Evolutionary conservation across 2,329 filamentous ascomycete genomes (phyloP), one percentile per base, ranked within the genome.

Genomic region (Ceratocystis destructans): DNA sequence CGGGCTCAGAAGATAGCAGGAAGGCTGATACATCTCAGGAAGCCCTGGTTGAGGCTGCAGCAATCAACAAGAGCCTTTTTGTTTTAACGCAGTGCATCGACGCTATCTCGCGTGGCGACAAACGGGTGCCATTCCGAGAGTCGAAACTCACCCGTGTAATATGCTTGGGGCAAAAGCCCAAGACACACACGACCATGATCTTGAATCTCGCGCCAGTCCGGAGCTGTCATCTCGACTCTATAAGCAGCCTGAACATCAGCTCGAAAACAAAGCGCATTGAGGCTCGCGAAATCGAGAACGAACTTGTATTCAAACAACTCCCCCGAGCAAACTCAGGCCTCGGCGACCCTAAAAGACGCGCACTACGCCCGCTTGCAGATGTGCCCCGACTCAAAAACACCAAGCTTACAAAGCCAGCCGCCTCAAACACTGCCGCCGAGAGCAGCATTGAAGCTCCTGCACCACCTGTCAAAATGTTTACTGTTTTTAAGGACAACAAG

Each of bases 131-230:
- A 0, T 97, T 96, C 74, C 83, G 93, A 66, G 93, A 96, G 74
- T 94, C 89, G 65, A 96, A 97, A 79, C 96, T 97, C 93, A 97
- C 94, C 0, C 84, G 93, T 61, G 96, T 97, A 66, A 77, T 97
- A 31, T 93, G 89, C 0, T 77, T 97, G 7, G 93, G 93, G 2
- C 93, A 96, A 77, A 96, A 97, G 77, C 8, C 41, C 8, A 90
- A 96, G 70, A 93, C 94, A 63, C 85, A 96, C 70, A 96, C 92
- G 0, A 83, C 97, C 73, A 97, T 97, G 94, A 94, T 97, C 67
- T 80, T 97, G 46, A 97, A 97, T 72, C 82, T 97, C 2, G 90
- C 93, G 0, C 92, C 94, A 0, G 82, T 95, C n/a, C 85, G 89
- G 69, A 91, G 89, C 71, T 97, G 96, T 73, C 93, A 97, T 72